Percentiles rank a stretch among this genome's conserved stretches.
Evolutionary conservation across 129 eudicot genomes (phyloP).

Genomic region (Ambrosia trifida): DNA sequence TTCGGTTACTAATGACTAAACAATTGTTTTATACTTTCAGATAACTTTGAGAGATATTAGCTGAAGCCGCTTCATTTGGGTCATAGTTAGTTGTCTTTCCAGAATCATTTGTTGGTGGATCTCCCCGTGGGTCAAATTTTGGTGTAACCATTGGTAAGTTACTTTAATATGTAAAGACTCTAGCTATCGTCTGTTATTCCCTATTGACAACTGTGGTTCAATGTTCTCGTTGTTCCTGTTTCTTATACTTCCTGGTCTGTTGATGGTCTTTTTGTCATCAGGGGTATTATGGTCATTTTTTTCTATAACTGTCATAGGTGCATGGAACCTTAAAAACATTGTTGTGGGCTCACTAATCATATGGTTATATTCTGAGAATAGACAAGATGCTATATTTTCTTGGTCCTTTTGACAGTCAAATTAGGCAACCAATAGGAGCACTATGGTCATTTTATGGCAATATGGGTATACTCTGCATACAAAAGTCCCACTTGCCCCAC

Average conservation of each 20-base stretch:
- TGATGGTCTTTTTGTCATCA: not conserved
- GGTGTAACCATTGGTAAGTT: too few species aligned
- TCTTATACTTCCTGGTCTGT: not conserved
- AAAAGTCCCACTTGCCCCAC: constrained; percentile 17
- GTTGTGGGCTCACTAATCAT: not conserved
- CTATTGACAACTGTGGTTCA: too few species aligned
- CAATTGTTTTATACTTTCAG: too few species aligned
- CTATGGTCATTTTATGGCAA: constrained; percentile 12
- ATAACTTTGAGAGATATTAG: too few species aligned
- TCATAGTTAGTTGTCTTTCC: too few species aligned
- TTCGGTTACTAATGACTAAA: too few species aligned
- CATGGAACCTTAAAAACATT: constrained; percentile 6
- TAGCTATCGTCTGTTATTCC: too few species aligned
- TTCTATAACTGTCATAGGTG: not conserved
- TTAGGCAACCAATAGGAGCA: constrained; percentile 15
- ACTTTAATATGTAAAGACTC: too few species aligned
- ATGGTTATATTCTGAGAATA: not conserved
- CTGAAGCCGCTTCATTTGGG: too few species aligned
- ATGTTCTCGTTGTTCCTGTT: too few species aligned
- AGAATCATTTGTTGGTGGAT: too few species aligned
- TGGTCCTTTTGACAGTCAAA: constrained; percentile 5
- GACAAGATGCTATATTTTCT: not conserved
- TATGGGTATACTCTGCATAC: constrained; percentile 4
- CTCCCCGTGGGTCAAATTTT: too few species aligned
- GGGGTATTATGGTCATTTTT: constrained; percentile 24